These are phyloP conservation scores for Gypsophila paniculata DNA, from an alignment of 179 eudicot species.

Conservation along the genomic window DNA sequence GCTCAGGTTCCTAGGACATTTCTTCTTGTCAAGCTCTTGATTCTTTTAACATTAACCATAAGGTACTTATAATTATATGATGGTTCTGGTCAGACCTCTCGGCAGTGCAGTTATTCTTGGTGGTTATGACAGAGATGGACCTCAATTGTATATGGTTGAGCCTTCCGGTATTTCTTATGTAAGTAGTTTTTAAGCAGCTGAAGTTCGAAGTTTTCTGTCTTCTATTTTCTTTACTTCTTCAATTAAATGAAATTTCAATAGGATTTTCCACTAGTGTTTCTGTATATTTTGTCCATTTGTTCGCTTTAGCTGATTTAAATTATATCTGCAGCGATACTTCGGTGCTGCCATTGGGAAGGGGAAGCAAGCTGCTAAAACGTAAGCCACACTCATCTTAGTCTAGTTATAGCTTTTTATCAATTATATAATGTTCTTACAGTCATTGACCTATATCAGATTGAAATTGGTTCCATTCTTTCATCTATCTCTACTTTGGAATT, in stretches of 20 bases:
- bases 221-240: constrained; percentile 8
- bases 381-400: constrained; percentile 29
- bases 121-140: constrained; percentile 97
- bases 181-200: constrained; percentile 33
- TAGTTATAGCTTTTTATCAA: not conserved
- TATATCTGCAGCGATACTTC: constrained; percentile 61
- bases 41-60: not conserved
- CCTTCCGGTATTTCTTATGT: constrained; percentile 96
- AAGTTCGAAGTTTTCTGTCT: not conserved
- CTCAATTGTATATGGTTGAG: constrained; percentile 90
- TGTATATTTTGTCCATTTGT: not conserved
- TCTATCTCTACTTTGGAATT: not conserved
- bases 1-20: constrained; percentile 61
- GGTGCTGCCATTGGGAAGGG: constrained; percentile 98
- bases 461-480: not conserved
- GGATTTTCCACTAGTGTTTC: not conserved
- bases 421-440: not conserved
- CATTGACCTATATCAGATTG: not conserved
- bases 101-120: constrained; percentile 93
- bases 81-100: constrained; percentile 54
- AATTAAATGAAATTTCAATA: not conserved
- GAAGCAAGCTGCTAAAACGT: constrained; percentile 98
- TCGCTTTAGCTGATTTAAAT: not conserved
- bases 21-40: not conserved
- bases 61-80: not conserved